A percentile compares a stretch with the other conserved stretches of the same genome.
Conservation (phyloP, 148 eudicot species). For the Cornus kousa region DNA sequence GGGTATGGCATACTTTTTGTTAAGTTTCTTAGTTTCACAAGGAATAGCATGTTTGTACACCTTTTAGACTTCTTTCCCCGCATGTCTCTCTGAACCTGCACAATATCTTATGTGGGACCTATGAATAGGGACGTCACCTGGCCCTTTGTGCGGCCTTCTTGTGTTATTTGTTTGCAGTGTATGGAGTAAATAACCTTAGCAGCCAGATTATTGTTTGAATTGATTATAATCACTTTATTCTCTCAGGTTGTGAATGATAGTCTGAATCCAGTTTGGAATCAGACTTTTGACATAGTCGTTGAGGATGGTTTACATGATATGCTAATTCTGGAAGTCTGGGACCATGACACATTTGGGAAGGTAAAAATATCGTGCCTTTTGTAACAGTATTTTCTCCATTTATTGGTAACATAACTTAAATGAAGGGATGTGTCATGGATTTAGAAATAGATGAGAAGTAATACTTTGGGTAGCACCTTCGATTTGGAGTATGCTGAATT, state of each 20-base stretch:
- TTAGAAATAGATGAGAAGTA: neutral
- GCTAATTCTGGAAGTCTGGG: conserved; percentile 84
- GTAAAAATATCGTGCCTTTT: conserved; percentile 26
- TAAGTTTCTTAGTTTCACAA: neutral
- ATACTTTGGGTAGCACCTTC: neutral
- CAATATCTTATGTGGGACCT: neutral
- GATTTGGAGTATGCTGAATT: neutral
- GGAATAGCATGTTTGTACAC: neutral
- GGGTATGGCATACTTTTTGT: conserved; percentile 37
- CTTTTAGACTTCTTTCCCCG: neutral
- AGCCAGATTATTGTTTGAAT: neutral
- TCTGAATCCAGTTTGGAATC: conserved; percentile 95
- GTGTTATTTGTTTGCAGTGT: neutral
- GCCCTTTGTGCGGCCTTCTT: neutral
- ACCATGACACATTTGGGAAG: conserved; percentile 99
- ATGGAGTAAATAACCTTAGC: neutral
- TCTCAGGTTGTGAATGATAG: conserved; percentile 86
- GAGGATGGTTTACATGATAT: conserved; percentile 96
- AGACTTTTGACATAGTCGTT: conserved; percentile 92
- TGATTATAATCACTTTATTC: conserved; percentile 10
- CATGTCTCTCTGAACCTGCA: neutral
- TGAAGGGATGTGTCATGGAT: neutral
- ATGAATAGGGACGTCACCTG: neutral
- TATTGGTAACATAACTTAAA: neutral
- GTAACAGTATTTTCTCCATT: neutral